phyloP scores from a whole-genome alignment of 2,329 filamentous ascomycete species.

The Fusarium devonianum region DNA sequence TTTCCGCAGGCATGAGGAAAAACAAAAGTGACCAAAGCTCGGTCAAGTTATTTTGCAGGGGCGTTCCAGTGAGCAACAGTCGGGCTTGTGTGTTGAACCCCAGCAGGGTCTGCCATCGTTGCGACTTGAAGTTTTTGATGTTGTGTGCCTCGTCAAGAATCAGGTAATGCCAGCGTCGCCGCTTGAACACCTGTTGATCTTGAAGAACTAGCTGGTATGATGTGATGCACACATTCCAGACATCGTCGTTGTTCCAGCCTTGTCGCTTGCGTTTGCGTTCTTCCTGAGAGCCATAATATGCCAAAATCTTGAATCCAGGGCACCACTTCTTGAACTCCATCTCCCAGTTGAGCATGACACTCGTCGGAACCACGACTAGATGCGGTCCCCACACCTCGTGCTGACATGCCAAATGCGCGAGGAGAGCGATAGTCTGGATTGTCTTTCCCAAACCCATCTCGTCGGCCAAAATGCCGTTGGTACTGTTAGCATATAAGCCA shows the following conservation, averaged over 20 bases:
- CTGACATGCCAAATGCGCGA: constrained; percentile 90
- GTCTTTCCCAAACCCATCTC: constrained; percentile 99
- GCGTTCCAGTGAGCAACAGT: constrained; percentile 89
- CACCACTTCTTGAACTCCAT: constrained; percentile 99
- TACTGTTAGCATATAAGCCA: constrained; percentile 87
- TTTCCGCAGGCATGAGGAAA: constrained; percentile 92
- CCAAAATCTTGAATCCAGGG: constrained; percentile 96
- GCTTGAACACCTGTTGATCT: constrained; percentile 92
- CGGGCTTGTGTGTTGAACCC: constrained; percentile 91
- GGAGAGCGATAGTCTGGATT: constrained; percentile 93
- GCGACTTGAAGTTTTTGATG: constrained; percentile 99
- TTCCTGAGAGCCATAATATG: constrained; percentile 93
- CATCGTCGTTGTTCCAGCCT: constrained; percentile 91
- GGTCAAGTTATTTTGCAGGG: constrained; percentile 94
- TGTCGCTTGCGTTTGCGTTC: constrained; percentile 90
- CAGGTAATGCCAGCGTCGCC: constrained; percentile 95
- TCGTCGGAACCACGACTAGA: constrained; percentile 94
- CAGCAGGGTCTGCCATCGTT: constrained; percentile 93
- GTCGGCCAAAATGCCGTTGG: constrained; percentile 95
- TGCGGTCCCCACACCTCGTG: constrained; percentile 96
- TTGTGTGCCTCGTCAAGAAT: constrained; percentile 98
- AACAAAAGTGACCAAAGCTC: constrained; percentile 97
- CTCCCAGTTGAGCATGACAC: constrained; percentile 99
- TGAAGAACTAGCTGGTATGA: constrained; percentile 96
- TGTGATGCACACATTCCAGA: constrained; percentile 97